A percentile compares a stretch with the other conserved stretches of the same genome.
phyloP scores from a whole-genome alignment of 129 eudicot genomes.

The Erigeron canadensis region DNA sequence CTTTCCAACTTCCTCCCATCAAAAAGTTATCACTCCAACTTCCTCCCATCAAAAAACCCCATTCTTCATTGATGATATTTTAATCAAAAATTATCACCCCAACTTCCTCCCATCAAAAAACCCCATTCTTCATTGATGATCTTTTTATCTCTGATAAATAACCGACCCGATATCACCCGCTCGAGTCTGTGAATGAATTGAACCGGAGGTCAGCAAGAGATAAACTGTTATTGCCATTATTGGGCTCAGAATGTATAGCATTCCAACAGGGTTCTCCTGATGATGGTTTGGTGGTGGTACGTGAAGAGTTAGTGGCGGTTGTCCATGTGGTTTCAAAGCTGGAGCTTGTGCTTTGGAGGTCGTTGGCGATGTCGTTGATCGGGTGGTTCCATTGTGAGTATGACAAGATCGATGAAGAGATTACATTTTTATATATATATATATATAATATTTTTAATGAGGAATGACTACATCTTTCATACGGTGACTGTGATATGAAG shows the following conservation, averaged over 20 bases:
- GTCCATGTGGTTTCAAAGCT: slow-evolving; percentile 78
- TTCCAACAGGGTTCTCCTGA: slow-evolving; percentile 62
- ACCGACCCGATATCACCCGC: slow-evolving; percentile 41
- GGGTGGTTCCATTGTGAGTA: slow-evolving; percentile 46
- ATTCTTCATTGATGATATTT: no score
- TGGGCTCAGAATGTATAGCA: slow-evolving; percentile 46
- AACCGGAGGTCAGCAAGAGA: slow-evolving; percentile 32
- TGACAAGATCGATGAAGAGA: no score
- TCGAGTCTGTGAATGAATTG: slow-evolving; percentile 41
- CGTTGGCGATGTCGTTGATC: slow-evolving; percentile 62
- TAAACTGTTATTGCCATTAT: background rate
- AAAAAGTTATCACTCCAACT: no score
- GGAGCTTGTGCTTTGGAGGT: slow-evolving; percentile 85
- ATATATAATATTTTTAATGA: no score
- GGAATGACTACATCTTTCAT: no score
- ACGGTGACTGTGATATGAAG: no score
- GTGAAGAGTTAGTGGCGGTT: slow-evolving; percentile 48
- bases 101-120: no score
- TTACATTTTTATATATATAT: no score
- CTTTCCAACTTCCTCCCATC: no score
- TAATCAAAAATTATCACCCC: no score
- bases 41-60: no score
- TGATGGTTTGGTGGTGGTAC: slow-evolving; percentile 37
- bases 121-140: background rate
- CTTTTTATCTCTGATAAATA: slow-evolving; percentile 50